These are phyloP conservation scores for Fusarium sp. DNA, from an alignment of 2,329 filamentous ascomycete genomes.

Conservation along the genomic window DNA sequence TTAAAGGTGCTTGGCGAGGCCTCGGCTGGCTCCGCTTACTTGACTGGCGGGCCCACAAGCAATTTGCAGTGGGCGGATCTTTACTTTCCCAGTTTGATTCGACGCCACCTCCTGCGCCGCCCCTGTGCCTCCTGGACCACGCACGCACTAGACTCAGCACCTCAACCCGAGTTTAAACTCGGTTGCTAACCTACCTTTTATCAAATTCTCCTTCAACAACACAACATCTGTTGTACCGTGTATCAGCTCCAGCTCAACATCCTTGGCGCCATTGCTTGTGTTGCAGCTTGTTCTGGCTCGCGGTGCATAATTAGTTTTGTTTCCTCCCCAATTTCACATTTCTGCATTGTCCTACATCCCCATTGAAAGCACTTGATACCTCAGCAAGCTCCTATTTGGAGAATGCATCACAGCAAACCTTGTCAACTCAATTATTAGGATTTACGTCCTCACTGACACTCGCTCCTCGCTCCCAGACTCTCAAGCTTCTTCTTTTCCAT, in stretches of 20 bases:
- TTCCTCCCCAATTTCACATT: conserved; percentile 1
- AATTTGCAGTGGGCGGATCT: conserved; percentile 51
- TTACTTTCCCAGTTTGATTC: conserved; percentile 49
- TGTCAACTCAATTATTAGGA: conserved; percentile 25
- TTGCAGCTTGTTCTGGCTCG: conserved; percentile 22
- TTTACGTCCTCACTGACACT: conserved; percentile 28
- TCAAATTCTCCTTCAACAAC: conserved; percentile 42
- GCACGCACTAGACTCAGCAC: conserved; percentile 34
- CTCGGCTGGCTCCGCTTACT: conserved; percentile 40
- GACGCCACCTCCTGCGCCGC: conserved; percentile 51
- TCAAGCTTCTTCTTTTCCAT: conserved; percentile 4
- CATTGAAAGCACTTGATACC: conserved; percentile 16
- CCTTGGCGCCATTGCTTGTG: conserved; percentile 28
- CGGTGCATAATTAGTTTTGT: conserved; percentile 26
- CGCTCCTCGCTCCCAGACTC: conserved; percentile 27
- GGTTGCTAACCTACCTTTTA: conserved; percentile 22
- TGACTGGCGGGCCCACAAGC: conserved; percentile 39
- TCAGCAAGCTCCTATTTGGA: conserved; percentile 28
- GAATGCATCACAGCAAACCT: conserved; percentile 33
- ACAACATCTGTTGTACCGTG: conserved; percentile 38
- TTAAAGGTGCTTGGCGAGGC: conserved; percentile 31
- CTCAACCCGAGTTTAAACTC: conserved; percentile 43
- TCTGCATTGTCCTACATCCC: background rate
- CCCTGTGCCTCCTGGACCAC: conserved; percentile 46
- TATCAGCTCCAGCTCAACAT: conserved; percentile 29